A percentile compares a stretch with the other conserved stretches of the same genome.
These are phyloP conservation scores for Magnaporthiopsis rhizophila DNA, from an alignment of 2,329 filamentous ascomycete species.

Conservation along the genomic window DNA sequence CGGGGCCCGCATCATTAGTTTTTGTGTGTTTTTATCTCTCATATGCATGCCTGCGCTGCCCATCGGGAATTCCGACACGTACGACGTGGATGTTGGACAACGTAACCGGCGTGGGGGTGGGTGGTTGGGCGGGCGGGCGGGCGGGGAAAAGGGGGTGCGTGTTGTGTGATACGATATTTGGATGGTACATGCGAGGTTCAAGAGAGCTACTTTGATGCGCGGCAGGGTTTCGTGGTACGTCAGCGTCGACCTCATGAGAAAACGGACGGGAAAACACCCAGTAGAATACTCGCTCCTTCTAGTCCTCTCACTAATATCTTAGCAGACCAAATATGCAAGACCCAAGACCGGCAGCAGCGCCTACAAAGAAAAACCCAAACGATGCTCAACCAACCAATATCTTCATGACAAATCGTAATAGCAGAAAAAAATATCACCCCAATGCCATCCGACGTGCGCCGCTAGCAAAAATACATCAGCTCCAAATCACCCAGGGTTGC, in stretches of 20 bases:
- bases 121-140: no score
- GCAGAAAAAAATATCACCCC: background rate
- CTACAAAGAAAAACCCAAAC: background rate
- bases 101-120: background rate
- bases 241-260: background rate
- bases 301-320: background rate
- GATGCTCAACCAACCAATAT: background rate
- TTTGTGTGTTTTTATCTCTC: background rate
- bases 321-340: background rate
- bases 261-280: background rate
- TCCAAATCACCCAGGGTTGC: slow-evolving; percentile 24
- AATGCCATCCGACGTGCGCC: background rate
- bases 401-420: background rate
- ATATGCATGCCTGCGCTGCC: background rate
- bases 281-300: background rate
- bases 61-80: background rate
- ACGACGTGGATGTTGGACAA: background rate
- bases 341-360: background rate
- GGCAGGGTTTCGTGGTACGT: background rate
- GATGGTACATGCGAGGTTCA: background rate
- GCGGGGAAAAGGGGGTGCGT: background rate
- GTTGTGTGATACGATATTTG: background rate
- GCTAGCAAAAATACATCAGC: background rate
- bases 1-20: background rate
- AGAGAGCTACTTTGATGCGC: background rate